Conservation (phyloP, 306 rosid genomes). For the Argentina anserina region DNA sequence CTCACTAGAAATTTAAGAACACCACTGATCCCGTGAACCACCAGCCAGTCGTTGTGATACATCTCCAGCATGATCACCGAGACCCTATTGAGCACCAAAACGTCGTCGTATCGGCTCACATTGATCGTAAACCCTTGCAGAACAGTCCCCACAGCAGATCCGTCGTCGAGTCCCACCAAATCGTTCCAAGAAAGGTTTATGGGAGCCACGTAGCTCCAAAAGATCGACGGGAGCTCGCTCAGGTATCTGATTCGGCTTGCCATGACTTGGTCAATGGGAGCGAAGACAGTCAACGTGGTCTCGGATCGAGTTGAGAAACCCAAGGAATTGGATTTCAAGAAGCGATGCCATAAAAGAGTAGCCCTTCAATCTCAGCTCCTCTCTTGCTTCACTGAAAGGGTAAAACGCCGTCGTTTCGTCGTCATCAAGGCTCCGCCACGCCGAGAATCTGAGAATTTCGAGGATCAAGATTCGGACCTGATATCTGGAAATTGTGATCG, state of each 20-base stretch:
- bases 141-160: constrained; percentile 33
- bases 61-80: constrained; percentile 35
- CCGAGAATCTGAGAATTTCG: too few species aligned
- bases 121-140: constrained; percentile 34
- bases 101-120: constrained; percentile 19
- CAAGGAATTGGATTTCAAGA: constrained; percentile 37
- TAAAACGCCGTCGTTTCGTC: too few species aligned
- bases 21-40: constrained; percentile 38
- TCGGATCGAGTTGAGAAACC: constrained; percentile 4
- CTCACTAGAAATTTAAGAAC: constrained; percentile 23
- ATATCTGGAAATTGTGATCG: too few species aligned
- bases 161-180: constrained; percentile 28
- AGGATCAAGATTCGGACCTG: too few species aligned
- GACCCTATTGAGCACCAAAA: constrained; percentile 34
- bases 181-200: constrained; percentile 45
- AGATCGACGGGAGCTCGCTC: constrained; percentile 25
- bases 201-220: constrained; percentile 44
- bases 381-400: too few species aligned
- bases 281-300: constrained; percentile 37
- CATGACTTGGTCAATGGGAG: constrained; percentile 34
- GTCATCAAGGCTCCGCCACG: too few species aligned
- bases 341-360: constrained; percentile 37
- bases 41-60: constrained; percentile 34
- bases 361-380: too few species aligned
- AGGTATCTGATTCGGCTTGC: constrained; percentile 8